Evolutionary conservation across 192 early-diverging fungal genomes (phyloP), one percentile per base, ranked within the genome.

Genomic region (Coemansia sp.): DNA sequence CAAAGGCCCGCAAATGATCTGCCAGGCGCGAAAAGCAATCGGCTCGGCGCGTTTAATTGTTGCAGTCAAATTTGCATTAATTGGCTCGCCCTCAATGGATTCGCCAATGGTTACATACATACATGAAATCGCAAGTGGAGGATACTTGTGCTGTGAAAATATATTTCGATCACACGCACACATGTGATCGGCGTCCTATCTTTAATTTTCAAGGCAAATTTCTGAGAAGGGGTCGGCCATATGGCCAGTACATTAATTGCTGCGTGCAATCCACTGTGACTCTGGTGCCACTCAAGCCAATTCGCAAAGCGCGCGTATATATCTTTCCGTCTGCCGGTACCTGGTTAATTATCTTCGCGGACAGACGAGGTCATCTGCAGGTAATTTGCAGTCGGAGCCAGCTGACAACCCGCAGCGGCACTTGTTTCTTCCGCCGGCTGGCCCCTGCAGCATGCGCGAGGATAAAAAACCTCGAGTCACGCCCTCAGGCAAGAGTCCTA

Each of bases 361-460:
- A n/a, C n/a, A n/a, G n/a, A n/a, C n/a, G n/a, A n/a, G n/a, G n/a
- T n/a, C n/a, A n/a, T n/a, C n/a, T n/a, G n/a, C n/a, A n/a, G n/a
- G n/a, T n/a, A n/a, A n/a, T n/a, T n/a, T n/a, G n/a, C n/a, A n/a
- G n/a, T n/a, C n/a, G n/a, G n/a, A n/a, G n/a, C n/a, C n/a, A n/a
- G n/a, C n/a, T n/a, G n/a, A n/a, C n/a, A n/a, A n/a, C n/a, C n/a
- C n/a, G n/a, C n/a, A n/a, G n/a, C n/a, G n/a, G n/a, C n/a, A n/a
- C n/a, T n/a, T n/a, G n/a, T n/a, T n/a, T n/a, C n/a, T n/a, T n/a
- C n/a, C n/a, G n/a, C n/a, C n/a, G n/a, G n/a, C n/a, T n/a, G 38
- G 38, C 38, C 38, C 38, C 38, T 39, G 38, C 38, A 39, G 38
- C 38, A 39, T 39, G 38, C 38, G 38, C 38, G 38, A 17, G 38